phyloP scores from a whole-genome alignment of 176 grass and related monocot species.

The Otatea glauca region DNA sequence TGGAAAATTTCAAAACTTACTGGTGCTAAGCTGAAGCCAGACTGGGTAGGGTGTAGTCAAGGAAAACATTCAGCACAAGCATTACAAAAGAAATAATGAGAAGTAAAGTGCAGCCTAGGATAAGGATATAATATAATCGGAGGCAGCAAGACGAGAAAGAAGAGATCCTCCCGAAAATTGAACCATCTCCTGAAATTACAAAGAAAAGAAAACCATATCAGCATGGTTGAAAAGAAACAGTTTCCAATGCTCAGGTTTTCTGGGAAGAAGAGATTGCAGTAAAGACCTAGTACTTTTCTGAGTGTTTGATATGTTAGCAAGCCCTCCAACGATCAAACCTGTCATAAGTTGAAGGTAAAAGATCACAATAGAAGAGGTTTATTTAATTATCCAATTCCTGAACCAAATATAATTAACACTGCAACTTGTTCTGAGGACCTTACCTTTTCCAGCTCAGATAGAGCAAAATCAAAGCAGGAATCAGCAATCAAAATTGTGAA shows the following conservation, averaged over 20 bases:
- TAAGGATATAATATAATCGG: conserved; percentile 99
- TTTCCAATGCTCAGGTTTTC: not conserved
- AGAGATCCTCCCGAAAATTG: conserved; percentile 93
- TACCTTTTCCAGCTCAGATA: not conserved
- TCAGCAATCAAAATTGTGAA: not conserved
- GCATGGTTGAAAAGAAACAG: not conserved
- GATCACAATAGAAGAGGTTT: not conserved
- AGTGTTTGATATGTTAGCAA: conserved; percentile 89
- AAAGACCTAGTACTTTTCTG: conserved; percentile 78
- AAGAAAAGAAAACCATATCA: not conserved
- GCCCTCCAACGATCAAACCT: conserved; percentile 81
- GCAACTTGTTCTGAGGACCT: not conserved
- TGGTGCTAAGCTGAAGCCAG: conserved; percentile 87
- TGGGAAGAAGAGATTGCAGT: not conserved
- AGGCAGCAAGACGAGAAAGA: conserved; percentile 89
- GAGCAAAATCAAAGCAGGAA: conserved; percentile 6
- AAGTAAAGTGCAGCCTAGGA: conserved; percentile 25
- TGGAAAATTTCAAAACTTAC: conserved; percentile 51
- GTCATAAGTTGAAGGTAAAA: conserved; percentile 3
- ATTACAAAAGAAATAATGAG: conserved; percentile 4
- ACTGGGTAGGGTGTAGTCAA: conserved; percentile 82
- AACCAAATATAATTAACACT: not conserved
- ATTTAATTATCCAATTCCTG: not conserved
- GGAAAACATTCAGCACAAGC: conserved; percentile 49
- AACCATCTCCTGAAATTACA: conserved; percentile 81